Percentiles rank a stretch among this genome's conserved stretches.
Conservation (phyloP, 768 basidiomycete genomes). For the Lentinula lateritia region DNA sequence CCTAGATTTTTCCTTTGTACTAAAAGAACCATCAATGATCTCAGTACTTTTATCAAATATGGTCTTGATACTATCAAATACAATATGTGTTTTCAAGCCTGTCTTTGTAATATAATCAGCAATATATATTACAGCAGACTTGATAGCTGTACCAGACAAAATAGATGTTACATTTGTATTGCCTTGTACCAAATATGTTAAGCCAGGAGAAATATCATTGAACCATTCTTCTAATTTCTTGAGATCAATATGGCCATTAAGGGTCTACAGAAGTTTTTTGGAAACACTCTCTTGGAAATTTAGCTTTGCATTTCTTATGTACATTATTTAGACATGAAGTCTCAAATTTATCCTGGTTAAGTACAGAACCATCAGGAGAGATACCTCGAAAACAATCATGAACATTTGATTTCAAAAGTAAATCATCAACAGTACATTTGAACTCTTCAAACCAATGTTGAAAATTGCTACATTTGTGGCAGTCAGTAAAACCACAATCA, state of each 20-base stretch:
- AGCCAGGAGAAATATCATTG: conserved; percentile 24
- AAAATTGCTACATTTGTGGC: conserved; percentile 14
- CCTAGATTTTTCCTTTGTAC: conserved; percentile 18
- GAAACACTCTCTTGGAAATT: conserved; percentile 27
- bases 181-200: conserved; percentile 29
- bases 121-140: conserved; percentile 31
- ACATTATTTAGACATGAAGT: conserved; percentile 22
- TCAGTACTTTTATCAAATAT: conserved; percentile 21
- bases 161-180: conserved; percentile 35
- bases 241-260: conserved; percentile 22
- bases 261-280: conserved; percentile 18
- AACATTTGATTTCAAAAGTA: conserved; percentile 22
- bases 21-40: conserved; percentile 11
- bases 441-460: background rate
- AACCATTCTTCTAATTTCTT: conserved; percentile 29
- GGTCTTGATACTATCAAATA: conserved; percentile 8
- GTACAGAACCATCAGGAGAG: conserved; percentile 10
- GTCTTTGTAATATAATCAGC: conserved; percentile 40
- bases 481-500: background rate
- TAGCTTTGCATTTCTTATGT: conserved; percentile 23
- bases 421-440: conserved; percentile 21
- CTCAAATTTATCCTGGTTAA: conserved; percentile 1
- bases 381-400: conserved; percentile 17
- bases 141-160: conserved; percentile 32
- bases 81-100: conserved; percentile 26